A percentile compares a stretch with the other conserved stretches of the same genome.
Conservation (phyloP, 805 yeast genomes). For the Ascoidea tarda region DNA sequence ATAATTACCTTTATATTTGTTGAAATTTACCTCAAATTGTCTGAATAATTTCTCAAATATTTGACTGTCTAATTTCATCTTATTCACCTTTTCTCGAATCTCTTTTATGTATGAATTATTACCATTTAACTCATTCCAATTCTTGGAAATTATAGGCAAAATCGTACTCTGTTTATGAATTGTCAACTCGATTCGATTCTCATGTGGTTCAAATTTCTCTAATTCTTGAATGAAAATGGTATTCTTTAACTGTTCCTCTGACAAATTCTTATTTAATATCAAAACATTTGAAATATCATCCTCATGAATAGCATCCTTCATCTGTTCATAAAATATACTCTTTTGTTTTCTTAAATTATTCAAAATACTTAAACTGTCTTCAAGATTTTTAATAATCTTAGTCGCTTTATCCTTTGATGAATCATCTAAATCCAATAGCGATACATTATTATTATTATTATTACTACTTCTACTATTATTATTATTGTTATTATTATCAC, state of each 20-base stretch:
- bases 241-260: constrained; percentile 41
- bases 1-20: constrained; percentile 48
- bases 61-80: constrained; percentile 20
- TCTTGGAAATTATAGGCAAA: constrained; percentile 26
- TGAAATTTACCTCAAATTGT: constrained; percentile 32
- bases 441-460: constrained; percentile 12
- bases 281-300: constrained; percentile 79
- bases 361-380: constrained; percentile 45
- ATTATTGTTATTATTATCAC: constrained; percentile 2
- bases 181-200: constrained; percentile 51
- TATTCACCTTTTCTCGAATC: constrained; percentile 26
- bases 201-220: constrained; percentile 59
- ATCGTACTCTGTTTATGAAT: constrained; percentile 48
- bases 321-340: constrained; percentile 38
- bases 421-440: constrained; percentile 61
- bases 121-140: constrained; percentile 29
- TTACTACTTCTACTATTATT: constrained; percentile 5
- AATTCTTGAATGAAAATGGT: constrained; percentile 55
- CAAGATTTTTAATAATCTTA: constrained; percentile 32
- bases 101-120: constrained; percentile 27
- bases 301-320: constrained; percentile 55
- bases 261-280: constrained; percentile 45
- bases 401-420: constrained; percentile 14
- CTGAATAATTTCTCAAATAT: constrained; percentile 22
- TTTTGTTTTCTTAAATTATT: constrained; percentile 53